A percentile compares a stretch with the other conserved stretches of the same genome.
Evolutionary conservation across 2,329 filamentous ascomycete species (phyloP).

Genomic region (Zopfia rhizophila): DNA sequence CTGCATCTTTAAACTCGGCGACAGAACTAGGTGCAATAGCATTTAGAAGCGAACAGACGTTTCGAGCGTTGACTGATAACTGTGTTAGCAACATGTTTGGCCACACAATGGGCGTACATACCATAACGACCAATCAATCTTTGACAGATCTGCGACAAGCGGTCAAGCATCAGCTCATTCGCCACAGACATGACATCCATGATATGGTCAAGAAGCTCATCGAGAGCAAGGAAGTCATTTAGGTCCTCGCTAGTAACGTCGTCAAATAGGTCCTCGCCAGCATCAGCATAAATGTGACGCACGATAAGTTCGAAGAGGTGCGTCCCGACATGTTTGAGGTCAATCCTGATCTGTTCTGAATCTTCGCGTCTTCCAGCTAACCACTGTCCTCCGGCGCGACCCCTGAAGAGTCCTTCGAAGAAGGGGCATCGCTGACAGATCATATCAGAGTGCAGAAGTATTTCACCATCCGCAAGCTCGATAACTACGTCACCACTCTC

Average conservation of each 20-base stretch:
- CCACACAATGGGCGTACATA: slow-evolving; percentile 49
- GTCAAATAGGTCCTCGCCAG: slow-evolving; percentile 83
- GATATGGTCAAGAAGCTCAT: slow-evolving; percentile 88
- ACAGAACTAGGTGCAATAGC: slow-evolving; percentile 86
- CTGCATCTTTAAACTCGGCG: slow-evolving; percentile 85
- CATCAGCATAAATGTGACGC: slow-evolving; percentile 84
- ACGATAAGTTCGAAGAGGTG: slow-evolving; percentile 82
- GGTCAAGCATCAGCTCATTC: slow-evolving; percentile 95
- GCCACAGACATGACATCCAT: slow-evolving; percentile 90
- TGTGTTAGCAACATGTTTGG: slow-evolving; percentile 31
- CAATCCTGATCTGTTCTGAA: slow-evolving; percentile 71
- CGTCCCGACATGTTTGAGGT: slow-evolving; percentile 82
- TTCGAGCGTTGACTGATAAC: slow-evolving; percentile 63
- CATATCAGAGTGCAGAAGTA: slow-evolving; percentile 79
- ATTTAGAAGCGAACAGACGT: slow-evolving; percentile 86
- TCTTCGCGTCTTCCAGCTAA: slow-evolving; percentile 72
- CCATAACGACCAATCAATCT: slow-evolving; percentile 81
- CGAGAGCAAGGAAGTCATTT: slow-evolving; percentile 62
- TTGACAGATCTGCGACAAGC: slow-evolving; percentile 90
- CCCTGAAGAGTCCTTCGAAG: slow-evolving; percentile 89
- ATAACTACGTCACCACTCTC: slow-evolving; percentile 82
- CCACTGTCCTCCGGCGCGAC: slow-evolving; percentile 88
- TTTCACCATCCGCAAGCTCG: slow-evolving; percentile 76
- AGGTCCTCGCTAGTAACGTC: slow-evolving; percentile 72
- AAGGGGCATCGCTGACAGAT: slow-evolving; percentile 89